These are phyloP conservation scores for Mrakia gelida DNA, from an alignment of 768 basidiomycete species.

Conservation along the genomic window DNA sequence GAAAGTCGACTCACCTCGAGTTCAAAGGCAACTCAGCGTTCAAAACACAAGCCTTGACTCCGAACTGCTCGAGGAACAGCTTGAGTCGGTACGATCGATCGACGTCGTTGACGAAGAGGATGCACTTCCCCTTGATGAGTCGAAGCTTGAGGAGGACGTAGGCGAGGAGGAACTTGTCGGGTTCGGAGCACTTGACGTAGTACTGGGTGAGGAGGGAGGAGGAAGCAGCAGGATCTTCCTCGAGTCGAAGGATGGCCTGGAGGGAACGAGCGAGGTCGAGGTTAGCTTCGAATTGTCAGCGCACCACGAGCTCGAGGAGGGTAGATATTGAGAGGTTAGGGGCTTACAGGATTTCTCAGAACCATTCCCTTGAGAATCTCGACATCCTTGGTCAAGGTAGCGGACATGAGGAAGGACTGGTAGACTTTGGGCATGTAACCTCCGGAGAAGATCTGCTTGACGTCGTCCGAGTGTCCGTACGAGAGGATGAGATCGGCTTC, in stretches of 20 bases:
- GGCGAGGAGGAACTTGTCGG: conserved; percentile 92
- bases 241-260: conserved; percentile 77
- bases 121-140: conserved; percentile 91
- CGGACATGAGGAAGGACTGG: conserved; percentile 94
- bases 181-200: conserved; percentile 78
- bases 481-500: conserved; percentile 96
- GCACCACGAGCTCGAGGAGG: neutral
- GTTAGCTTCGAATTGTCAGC: neutral
- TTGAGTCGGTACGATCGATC: conserved; percentile 92
- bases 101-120: conserved; percentile 93
- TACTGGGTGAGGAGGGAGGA: conserved; percentile 78
- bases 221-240: conserved; percentile 74
- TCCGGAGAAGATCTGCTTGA: conserved; percentile 58
- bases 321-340: neutral
- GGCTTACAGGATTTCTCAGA: conserved; percentile 75
- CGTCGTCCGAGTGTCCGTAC: conserved; percentile 84
- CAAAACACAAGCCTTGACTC: conserved; percentile 89
- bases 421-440: conserved; percentile 71
- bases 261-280: neutral
- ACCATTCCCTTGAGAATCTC: conserved; percentile 82
- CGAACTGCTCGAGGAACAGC: conserved; percentile 97
- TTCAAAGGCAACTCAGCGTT: conserved; percentile 94
- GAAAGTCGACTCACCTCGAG: conserved; percentile 57
- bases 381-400: conserved; percentile 95
- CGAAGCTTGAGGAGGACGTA: conserved; percentile 96